Base-by-base conservation (phyloP, 2,329 filamentous ascomycete species). In the Penicillium sp. region DNA sequence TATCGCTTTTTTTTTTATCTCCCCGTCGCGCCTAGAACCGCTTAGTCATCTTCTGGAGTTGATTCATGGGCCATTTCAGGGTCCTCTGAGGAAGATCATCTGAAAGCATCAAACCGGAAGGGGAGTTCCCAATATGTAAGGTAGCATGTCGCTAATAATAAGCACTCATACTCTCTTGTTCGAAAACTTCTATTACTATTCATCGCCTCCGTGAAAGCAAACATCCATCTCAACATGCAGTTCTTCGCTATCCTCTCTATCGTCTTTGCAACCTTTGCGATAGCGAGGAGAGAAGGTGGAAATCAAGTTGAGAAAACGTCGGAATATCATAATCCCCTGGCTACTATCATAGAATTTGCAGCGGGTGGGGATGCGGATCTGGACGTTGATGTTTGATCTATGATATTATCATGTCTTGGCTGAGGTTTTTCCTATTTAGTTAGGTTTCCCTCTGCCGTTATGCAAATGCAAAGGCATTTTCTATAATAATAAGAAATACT, bases 1-100 rank as follows among this genome's bases (percentile, higher is more conserved):
- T 61, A 57, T 63, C 61, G 51, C 51, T 3, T n/a, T 57, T 52
- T 57, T 59, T 60, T 58, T 52, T 57, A 55, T 57, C 50, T 35
- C 48, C 57, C 53, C 47, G 14, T 7, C 8, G 40, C 14, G 22
- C 9, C 16, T 6, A 28, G 26, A 14, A 5, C 25, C 9, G 43
- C 19, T 46, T 25, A 46, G 43, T 46, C 43, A 46, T 16, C 36
- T 10, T 42, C 14, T 19, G n/a, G 26, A 19, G 26, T 44, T 25
- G 10, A 17, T 28, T 11, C 1, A 6, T 4, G 14, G 33, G 16
- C 33, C 36, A 38, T 38, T 38, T 4, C 36, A 16, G n/a, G 28
- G 16, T 28, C 26, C 40, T 10, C 41, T 43, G 14, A 45, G 14
- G 26, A 43, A 30, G 2, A 25, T 22, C 28, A 28, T 43, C 25